A percentile compares a stretch with the other conserved stretches of the same genome.
These are phyloP conservation scores for Phytopythium aichiense DNA, from an alignment of 352 stramenopile genomes.

Conservation along the genomic window DNA sequence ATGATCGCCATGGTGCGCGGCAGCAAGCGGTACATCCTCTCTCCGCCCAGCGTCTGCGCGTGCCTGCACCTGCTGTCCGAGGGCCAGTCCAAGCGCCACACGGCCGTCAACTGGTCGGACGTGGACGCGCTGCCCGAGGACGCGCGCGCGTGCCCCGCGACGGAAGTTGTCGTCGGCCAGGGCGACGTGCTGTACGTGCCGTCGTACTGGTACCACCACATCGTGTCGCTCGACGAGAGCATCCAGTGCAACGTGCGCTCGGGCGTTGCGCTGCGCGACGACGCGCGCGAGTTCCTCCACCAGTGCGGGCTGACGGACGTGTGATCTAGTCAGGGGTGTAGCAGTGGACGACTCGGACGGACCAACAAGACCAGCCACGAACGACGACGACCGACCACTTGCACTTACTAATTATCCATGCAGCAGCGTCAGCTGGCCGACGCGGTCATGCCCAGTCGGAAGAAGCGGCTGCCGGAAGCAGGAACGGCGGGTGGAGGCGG, in stretches of 20 bases:
- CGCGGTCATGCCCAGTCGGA: constrained; percentile 50
- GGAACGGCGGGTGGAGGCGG: constrained; percentile 16
- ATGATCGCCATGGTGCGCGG: constrained; percentile 91
- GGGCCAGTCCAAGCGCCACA: constrained; percentile 87
- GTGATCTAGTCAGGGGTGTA: background rate
- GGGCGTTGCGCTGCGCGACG: constrained; percentile 28
- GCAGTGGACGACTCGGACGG: background rate
- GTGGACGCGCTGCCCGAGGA: constrained; percentile 20
- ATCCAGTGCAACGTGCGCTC: constrained; percentile 94
- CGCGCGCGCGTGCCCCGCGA: constrained; percentile 49
- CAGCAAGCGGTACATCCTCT: constrained; percentile 91
- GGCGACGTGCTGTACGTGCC: constrained; percentile 95
- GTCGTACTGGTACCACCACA: constrained; percentile 95
- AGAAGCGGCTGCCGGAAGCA: constrained; percentile 27
- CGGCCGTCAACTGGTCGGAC: constrained; percentile 90
- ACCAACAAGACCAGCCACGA: background rate
- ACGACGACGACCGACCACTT: constrained; percentile 1
- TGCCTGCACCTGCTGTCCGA: constrained; percentile 72
- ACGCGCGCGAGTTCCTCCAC: constrained; percentile 30
- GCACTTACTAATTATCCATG: constrained; percentile 22
- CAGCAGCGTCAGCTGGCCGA: constrained; percentile 27
- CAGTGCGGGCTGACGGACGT: constrained; percentile 32
- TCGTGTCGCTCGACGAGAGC: constrained; percentile 92
- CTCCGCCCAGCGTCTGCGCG: constrained; percentile 83
- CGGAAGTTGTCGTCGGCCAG: constrained; percentile 89